A percentile compares a stretch with the other conserved stretches of the same genome.
These are phyloP conservation scores for Podaxis sp. DNA, from an alignment of 768 basidiomycete genomes.

Conservation along the genomic window DNA sequence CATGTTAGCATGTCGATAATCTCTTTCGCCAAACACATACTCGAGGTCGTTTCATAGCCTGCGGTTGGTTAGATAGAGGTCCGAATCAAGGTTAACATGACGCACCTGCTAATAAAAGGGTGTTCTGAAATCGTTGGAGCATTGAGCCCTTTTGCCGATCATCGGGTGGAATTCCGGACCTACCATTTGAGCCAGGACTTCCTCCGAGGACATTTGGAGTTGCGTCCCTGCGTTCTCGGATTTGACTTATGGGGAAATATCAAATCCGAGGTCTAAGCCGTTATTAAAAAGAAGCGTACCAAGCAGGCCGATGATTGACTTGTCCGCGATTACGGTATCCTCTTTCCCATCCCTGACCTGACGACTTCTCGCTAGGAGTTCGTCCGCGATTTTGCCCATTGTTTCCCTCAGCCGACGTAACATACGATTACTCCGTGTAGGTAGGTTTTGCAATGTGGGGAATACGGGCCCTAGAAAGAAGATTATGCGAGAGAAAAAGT, in stretches of 20 bases:
- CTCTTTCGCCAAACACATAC: slow-evolving; percentile 23
- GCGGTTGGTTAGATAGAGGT: slow-evolving; percentile 3
- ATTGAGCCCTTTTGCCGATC: background rate
- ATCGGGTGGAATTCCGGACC: slow-evolving; percentile 14
- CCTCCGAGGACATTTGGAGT: slow-evolving; percentile 34
- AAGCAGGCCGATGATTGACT: slow-evolving; percentile 38
- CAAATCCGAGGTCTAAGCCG: background rate
- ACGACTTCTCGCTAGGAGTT: slow-evolving; percentile 34
- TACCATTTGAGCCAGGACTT: slow-evolving; percentile 34
- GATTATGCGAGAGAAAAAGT: slow-evolving; percentile 27
- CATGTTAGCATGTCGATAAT: background rate
- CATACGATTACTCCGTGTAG: slow-evolving; percentile 32
- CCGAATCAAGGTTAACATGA: background rate
- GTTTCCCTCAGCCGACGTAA: slow-evolving; percentile 29
- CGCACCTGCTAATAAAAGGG: slow-evolving; percentile 36
- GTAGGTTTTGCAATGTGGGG: slow-evolving; percentile 34
- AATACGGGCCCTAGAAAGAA: slow-evolving; percentile 35
- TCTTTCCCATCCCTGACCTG: slow-evolving; percentile 28
- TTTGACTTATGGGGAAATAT: slow-evolving; percentile 27
- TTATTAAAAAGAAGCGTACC: slow-evolving; percentile 21
- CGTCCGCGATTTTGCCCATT: slow-evolving; percentile 37
- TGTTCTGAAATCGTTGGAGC: slow-evolving; percentile 24
- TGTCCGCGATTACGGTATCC: slow-evolving; percentile 26
- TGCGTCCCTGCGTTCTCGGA: slow-evolving; percentile 29
- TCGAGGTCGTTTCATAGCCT: slow-evolving; percentile 57